A percentile compares a stretch with the other conserved stretches of the same genome.
phyloP scores from a whole-genome alignment of 2,329 filamentous ascomycete genomes.

The Botrytis aclada region DNA sequence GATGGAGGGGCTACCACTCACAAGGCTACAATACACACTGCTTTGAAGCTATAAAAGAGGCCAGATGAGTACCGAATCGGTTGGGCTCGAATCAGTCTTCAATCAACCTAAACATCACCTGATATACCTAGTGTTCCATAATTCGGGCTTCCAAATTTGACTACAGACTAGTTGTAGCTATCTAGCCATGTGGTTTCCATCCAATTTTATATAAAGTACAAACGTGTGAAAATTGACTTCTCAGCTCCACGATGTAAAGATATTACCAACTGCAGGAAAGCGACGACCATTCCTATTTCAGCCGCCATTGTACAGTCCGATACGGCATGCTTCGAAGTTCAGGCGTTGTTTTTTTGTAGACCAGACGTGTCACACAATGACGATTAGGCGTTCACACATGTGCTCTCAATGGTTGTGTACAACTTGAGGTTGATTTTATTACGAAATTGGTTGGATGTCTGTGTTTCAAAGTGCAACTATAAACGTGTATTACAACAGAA shows the following conservation, averaged over 20 bases:
- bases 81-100: neutral
- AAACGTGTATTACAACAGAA: neutral
- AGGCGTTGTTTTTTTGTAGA: neutral
- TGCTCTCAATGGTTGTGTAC: neutral
- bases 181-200: neutral
- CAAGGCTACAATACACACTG: neutral
- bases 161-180: neutral
- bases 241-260: neutral
- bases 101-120: neutral
- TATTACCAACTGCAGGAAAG: neutral
- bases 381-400: neutral
- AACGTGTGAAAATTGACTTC: neutral
- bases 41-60: neutral
- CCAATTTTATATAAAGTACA: neutral
- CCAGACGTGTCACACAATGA: neutral
- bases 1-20: neutral
- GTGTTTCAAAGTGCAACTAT: neutral
- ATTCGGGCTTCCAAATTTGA: conserved; percentile 1
- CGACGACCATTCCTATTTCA: neutral
- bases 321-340: neutral
- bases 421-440: neutral
- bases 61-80: neutral
- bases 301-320: neutral
- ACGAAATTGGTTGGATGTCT: neutral
- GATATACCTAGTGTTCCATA: neutral